Conservation (phyloP, 495 filamentous ascomycete genomes). For the Hapsidospora chrysogenum region DNA sequence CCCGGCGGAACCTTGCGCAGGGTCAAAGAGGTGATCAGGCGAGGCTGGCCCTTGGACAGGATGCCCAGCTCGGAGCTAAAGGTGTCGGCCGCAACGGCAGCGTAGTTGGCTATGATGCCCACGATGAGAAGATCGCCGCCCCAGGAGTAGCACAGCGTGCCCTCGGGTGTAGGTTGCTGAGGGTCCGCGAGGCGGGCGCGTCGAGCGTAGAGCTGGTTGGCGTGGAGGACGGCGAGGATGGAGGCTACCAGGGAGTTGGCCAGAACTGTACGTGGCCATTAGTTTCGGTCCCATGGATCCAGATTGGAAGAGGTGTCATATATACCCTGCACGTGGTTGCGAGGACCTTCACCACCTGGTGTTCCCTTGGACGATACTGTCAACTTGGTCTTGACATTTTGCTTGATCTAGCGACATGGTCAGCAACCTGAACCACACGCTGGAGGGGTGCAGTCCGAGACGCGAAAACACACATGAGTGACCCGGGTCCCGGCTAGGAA, state of each 20-base stretch:
- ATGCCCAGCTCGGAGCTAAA: slow-evolving; percentile 95
- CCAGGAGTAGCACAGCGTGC: slow-evolving; percentile 30
- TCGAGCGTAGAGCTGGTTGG: slow-evolving; percentile 39
- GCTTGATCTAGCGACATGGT: slow-evolving; percentile 46
- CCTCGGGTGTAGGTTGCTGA: slow-evolving; percentile 7
- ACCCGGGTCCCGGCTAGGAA: slow-evolving; percentile 70
- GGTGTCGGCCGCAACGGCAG: slow-evolving; percentile 80
- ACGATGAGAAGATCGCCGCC: slow-evolving; percentile 37
- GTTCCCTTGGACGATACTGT: slow-evolving; percentile 60
- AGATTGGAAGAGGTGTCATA: not conserved
- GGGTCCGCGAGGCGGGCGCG: slow-evolving; percentile 11
- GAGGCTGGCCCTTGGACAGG: slow-evolving; percentile 53
- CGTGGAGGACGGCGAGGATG: slow-evolving; percentile 53
- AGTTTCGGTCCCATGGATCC: not conserved
- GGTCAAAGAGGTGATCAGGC: slow-evolving; percentile 71
- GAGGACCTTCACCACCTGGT: slow-evolving; percentile 58
- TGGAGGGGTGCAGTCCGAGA: not conserved
- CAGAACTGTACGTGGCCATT: slow-evolving; percentile 33
- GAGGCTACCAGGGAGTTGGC: slow-evolving; percentile 74
- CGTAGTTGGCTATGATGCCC: slow-evolving; percentile 62
- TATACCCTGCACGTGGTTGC: slow-evolving; percentile 59
- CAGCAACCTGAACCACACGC: not conserved
- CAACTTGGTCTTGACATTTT: slow-evolving; percentile 64
- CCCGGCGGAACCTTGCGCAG: slow-evolving; percentile 66
- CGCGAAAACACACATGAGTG: slow-evolving; percentile 44